Percentiles rank a stretch among this genome's conserved stretches.
These are phyloP conservation scores for Cornus florida DNA, from an alignment of 148 eudicot species.

Conservation along the genomic window DNA sequence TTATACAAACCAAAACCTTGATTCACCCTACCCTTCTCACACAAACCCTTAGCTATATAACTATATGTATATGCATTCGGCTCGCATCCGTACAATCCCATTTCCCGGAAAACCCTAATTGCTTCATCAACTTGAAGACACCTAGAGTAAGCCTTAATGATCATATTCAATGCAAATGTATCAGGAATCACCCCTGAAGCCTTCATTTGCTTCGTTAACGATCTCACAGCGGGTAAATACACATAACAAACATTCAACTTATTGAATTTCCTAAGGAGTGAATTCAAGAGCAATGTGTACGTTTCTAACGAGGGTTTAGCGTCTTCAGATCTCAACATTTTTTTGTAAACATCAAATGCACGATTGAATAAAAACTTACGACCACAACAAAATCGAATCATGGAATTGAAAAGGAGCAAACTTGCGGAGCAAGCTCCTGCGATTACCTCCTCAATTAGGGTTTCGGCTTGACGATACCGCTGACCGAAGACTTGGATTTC, in stretches of 20 bases:
- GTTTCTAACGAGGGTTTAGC: constrained; percentile 71
- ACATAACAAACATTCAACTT: constrained; percentile 70
- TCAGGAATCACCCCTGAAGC: constrained; percentile 78
- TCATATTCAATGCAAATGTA: constrained; percentile 64
- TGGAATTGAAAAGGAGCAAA: constrained; percentile 59
- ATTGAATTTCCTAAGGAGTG: constrained; percentile 56
- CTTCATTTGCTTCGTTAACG: constrained; percentile 80
- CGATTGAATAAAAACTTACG: constrained; percentile 57
- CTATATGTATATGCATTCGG: constrained; percentile 74
- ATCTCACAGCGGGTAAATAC: constrained; percentile 64
- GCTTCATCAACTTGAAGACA: constrained; percentile 77
- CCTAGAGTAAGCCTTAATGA: constrained; percentile 73
- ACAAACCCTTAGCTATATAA: constrained; percentile 68
- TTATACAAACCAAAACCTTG: constrained; percentile 58
- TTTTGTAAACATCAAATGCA: constrained; percentile 77
- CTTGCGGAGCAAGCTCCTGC: constrained; percentile 72
- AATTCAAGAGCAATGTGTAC: constrained; percentile 52
- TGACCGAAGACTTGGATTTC: constrained; percentile 38
- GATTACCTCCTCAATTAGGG: constrained; percentile 70
- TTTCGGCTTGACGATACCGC: constrained; percentile 54
- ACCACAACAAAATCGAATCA: constrained; percentile 62
- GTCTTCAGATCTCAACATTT: constrained; percentile 48
- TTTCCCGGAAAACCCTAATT: constrained; percentile 69
- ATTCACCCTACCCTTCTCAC: constrained; percentile 80
- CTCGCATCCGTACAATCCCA: constrained; percentile 86